Conservation (phyloP, 169 alveolate species). For the Plasmodium yoelii region DNA sequence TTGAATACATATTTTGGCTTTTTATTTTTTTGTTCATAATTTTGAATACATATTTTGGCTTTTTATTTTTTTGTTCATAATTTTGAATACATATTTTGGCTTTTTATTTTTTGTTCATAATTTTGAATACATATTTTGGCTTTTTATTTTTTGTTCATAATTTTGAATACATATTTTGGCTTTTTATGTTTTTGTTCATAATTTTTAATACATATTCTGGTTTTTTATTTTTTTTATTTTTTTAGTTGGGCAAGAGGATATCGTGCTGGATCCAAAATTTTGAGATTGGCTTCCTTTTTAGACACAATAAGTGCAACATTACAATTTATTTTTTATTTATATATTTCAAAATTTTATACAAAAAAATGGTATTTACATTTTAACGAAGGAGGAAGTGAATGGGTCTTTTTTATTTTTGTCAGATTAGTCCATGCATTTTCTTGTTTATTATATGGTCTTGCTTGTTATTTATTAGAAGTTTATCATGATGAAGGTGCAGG, state of each 20-base stretch:
- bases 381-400: conserved; percentile 93
- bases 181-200: background rate
- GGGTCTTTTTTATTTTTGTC: conserved; percentile 91
- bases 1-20: background rate
- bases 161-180: background rate
- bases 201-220: background rate
- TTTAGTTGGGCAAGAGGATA: conserved; percentile 94
- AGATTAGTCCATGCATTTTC: conserved; percentile 91
- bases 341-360: conserved; percentile 91
- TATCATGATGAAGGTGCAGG: conserved; percentile 96
- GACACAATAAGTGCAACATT: conserved; percentile 92
- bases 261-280: conserved; percentile 93
- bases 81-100: too few species aligned
- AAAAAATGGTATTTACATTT: conserved; percentile 91
- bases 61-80: background rate
- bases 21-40: background rate
- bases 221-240: background rate
- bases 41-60: background rate
- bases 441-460: conserved; percentile 90
- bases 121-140: too few species aligned
- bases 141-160: background rate
- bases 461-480: conserved; percentile 91
- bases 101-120: too few species aligned
- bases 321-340: conserved; percentile 91
- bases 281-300: conserved; percentile 92